phyloP scores from a whole-genome alignment of 176 grass and related monocot genomes.

The Elaeis guineensis region DNA sequence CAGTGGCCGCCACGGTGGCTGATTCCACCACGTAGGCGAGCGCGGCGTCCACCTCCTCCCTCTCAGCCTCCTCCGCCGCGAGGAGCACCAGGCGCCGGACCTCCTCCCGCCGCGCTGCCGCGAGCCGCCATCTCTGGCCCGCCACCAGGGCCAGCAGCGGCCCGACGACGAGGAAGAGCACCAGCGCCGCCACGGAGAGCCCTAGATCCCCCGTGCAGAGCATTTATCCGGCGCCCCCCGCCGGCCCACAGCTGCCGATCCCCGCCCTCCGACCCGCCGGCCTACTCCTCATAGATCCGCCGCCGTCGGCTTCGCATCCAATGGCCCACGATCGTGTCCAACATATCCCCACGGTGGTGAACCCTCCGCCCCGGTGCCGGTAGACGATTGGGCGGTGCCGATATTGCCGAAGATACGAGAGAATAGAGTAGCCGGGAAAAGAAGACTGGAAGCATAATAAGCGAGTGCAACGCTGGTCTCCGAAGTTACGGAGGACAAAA shows the following conservation, averaged over 20 bases:
- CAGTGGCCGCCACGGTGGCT: background rate
- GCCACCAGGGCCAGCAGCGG: conserved; percentile 21
- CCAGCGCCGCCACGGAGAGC: conserved; percentile 9
- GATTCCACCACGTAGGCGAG: background rate
- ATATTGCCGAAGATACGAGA: background rate
- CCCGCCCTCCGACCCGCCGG: background rate
- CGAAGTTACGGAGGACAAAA: no score
- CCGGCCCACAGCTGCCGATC: background rate
- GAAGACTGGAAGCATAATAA: no score
- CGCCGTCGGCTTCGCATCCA: background rate
- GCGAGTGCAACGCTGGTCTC: no score
- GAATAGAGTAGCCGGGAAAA: background rate
- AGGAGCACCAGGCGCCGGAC: conserved; percentile 40
- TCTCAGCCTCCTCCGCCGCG: conserved; percentile 42
- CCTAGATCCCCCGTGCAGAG: background rate
- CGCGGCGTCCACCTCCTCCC: conserved; percentile 34
- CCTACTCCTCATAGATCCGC: conserved; percentile 9
- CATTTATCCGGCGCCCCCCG: conserved; percentile 7
- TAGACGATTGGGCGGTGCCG: background rate
- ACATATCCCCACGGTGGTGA: background rate
- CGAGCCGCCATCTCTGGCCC: conserved; percentile 25
- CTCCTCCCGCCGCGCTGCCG: conserved; percentile 44
- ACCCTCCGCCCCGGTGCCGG: background rate
- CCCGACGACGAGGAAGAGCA: conserved; percentile 19
- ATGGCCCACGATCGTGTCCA: background rate